Evolutionary conservation across 805 yeast genomes (phyloP).

Genomic region (Tetrapisispora taiwanensis): DNA sequence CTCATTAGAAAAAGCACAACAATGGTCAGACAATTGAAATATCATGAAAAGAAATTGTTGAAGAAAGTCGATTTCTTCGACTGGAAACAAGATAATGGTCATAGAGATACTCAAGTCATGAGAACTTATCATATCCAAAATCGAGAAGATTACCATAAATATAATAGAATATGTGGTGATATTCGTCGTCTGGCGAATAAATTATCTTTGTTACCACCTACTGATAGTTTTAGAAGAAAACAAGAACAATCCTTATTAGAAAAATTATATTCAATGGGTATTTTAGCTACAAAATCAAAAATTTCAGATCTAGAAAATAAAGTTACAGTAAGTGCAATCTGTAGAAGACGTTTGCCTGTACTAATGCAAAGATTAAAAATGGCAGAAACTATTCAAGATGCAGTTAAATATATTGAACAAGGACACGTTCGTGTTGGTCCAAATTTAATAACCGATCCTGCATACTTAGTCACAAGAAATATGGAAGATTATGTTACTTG

Average conservation of each 20-base stretch:
- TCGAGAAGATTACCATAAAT: constrained; percentile 91
- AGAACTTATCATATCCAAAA: constrained; percentile 86
- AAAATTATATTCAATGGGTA: constrained; percentile 81
- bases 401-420: constrained; percentile 85
- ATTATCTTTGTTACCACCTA: constrained; percentile 73
- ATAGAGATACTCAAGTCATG: constrained; percentile 95
- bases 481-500: constrained; percentile 96
- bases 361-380: constrained; percentile 89
- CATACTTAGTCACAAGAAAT: constrained; percentile 82
- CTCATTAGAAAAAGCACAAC: too few species aligned
- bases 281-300: constrained; percentile 78
- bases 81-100: constrained; percentile 95
- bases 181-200: constrained; percentile 80
- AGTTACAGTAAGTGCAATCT: constrained; percentile 82
- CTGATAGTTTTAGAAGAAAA: constrained; percentile 76
- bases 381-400: constrained; percentile 85
- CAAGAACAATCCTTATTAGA: constrained; percentile 85
- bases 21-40: constrained; percentile 83
- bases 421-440: constrained; percentile 98
- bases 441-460: constrained; percentile 89
- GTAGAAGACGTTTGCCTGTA: constrained; percentile 86
- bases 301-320: constrained; percentile 87
- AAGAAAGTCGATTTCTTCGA: constrained; percentile 94
- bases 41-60: constrained; percentile 89
- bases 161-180: constrained; percentile 87